These are phyloP conservation scores for Nicotiana undulata DNA, from an alignment of 257 asterid species.

Conservation along the genomic window DNA sequence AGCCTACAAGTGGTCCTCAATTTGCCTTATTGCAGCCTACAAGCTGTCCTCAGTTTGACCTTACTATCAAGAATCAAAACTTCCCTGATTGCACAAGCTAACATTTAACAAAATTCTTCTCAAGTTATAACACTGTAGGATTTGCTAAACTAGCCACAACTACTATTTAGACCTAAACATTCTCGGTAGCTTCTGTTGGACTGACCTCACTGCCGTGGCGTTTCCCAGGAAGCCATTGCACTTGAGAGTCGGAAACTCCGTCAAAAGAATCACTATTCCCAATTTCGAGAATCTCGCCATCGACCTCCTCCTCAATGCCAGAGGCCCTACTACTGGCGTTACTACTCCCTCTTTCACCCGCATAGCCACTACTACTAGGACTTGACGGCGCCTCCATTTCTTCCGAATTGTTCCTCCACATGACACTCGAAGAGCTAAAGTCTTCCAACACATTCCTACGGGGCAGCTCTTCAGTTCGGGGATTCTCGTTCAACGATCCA, in stretches of 20 bases:
- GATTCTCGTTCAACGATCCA: constrained; percentile 30
- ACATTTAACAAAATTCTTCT: not conserved
- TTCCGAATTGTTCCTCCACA: constrained; percentile 43
- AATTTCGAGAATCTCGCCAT: constrained; percentile 46
- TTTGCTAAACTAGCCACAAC: not conserved
- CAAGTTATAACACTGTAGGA: not conserved
- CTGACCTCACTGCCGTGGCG: constrained; percentile 80
- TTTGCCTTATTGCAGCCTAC: not conserved
- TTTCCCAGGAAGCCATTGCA: constrained; percentile 66
- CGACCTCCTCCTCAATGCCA: constrained; percentile 30
- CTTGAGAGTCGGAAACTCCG: constrained; percentile 31
- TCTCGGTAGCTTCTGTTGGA: not conserved
- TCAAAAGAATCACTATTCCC: constrained; percentile 23
- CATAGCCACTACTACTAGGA: constrained; percentile 94
- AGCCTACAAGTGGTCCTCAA: not conserved
- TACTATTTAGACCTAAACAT: not conserved
- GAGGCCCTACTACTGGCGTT: constrained; percentile 39
- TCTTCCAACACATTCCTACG: constrained; percentile 14
- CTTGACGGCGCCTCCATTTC: constrained; percentile 59
- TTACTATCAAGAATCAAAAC: not conserved
- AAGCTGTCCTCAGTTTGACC: too few relatives aligned
- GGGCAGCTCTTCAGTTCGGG: constrained; percentile 15
- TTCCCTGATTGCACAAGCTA: not conserved
- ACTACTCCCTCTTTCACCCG: constrained; percentile 91
- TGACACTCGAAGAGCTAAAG: constrained; percentile 35